A percentile compares a stretch with the other conserved stretches of the same genome.
These are phyloP conservation scores for Asterochloris sp. DNA, from an alignment of 139 green algal species.

Conservation along the genomic window DNA sequence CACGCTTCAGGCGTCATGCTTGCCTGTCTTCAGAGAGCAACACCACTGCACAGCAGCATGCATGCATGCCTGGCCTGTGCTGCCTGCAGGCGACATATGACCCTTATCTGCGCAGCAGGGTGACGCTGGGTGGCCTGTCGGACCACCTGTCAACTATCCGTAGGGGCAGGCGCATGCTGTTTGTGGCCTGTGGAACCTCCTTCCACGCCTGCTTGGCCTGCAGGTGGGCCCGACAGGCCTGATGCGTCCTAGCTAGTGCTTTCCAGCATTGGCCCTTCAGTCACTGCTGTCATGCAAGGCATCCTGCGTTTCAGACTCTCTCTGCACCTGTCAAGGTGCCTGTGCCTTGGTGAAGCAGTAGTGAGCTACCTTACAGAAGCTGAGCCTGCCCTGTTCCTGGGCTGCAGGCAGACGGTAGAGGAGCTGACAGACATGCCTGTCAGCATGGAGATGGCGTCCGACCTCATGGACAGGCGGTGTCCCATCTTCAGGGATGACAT, in stretches of 20 bases:
- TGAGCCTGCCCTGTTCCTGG: neutral
- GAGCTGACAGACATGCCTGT: conserved; percentile 38
- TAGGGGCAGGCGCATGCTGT: conserved; percentile 79
- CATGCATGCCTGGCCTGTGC: too few species aligned
- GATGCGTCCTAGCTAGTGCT: conserved; percentile 39
- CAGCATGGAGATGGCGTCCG: conserved; percentile 87
- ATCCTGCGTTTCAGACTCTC: too few species aligned
- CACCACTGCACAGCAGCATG: too few species aligned
- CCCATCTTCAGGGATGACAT: conserved; percentile 94
- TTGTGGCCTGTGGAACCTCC: conserved; percentile 91
- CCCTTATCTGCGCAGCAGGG: conserved; percentile 45
- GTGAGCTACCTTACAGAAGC: too few species aligned
- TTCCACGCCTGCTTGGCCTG: conserved; percentile 86
- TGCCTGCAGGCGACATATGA: conserved; percentile 20
- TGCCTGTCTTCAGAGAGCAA: too few species aligned
- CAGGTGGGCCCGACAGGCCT: conserved; percentile 52
- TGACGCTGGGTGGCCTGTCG: conserved; percentile 80
- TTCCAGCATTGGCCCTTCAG: neutral
- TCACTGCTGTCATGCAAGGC: too few species aligned
- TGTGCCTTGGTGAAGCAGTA: too few species aligned
- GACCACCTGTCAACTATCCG: conserved; percentile 67
- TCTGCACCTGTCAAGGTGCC: too few species aligned
- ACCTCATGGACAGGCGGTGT: conserved; percentile 85
- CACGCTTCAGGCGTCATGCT: neutral
- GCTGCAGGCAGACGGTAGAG: conserved; percentile 39